Percentiles rank a stretch among this genome's conserved stretches.
Evolutionary conservation across 1,139 yeast species (phyloP).

Genomic region (Geotrichum klebahnii): DNA sequence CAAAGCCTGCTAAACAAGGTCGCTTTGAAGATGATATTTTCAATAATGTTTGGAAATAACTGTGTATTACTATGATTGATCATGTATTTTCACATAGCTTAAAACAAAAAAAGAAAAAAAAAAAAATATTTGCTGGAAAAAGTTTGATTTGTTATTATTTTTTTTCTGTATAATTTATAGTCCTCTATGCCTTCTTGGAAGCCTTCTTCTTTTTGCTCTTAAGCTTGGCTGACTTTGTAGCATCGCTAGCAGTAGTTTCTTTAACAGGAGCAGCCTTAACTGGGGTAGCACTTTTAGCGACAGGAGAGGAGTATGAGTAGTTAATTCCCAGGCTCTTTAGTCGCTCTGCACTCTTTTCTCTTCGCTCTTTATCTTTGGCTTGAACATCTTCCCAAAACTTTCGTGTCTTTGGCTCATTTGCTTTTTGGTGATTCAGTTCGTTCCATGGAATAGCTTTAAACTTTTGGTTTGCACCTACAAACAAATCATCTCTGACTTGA

Average conservation of each 20-base stretch:
- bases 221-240: background rate
- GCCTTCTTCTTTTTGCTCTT: conserved; percentile 5
- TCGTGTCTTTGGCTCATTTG: conserved; percentile 54
- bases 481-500: conserved; percentile 46
- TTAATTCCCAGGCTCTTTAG: conserved; percentile 54
- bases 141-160: background rate
- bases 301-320: conserved; percentile 32
- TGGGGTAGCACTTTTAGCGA: background rate
- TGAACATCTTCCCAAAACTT: conserved; percentile 59
- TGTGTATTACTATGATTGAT: background rate
- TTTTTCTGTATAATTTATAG: background rate
- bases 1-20: conserved; percentile 32
- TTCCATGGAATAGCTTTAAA: conserved; percentile 64
- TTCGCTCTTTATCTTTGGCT: conserved; percentile 48
- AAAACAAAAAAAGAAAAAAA: background rate
- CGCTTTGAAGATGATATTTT: conserved; percentile 64
- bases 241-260: too few species aligned
- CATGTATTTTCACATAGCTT: background rate
- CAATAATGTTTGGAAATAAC: conserved; percentile 58
- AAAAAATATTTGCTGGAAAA: background rate
- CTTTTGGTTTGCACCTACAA: conserved; percentile 52
- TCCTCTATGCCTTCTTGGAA: conserved; percentile 1
- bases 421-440: conserved; percentile 50
- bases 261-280: background rate
- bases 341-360: conserved; percentile 47